Evolutionary conservation across 2,329 filamentous ascomycete species (phyloP), one percentile per base, ranked within the genome.

Genomic region (Thermoascus crustaceus): DNA sequence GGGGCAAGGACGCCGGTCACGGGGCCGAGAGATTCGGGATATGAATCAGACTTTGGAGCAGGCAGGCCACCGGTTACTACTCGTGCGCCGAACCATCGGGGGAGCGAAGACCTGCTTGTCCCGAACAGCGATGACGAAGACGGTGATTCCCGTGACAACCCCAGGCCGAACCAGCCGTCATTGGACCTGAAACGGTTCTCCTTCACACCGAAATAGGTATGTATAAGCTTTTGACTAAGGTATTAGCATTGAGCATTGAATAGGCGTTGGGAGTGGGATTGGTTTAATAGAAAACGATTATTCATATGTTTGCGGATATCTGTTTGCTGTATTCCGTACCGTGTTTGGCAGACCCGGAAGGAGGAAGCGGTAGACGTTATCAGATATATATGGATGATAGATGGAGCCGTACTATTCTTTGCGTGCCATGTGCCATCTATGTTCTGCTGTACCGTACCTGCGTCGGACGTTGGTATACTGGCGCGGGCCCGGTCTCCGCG

Each of bases 101-200:
- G 71, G 2, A 74, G 71, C 40, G 71, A 75, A 45, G 71, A 75
- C 44, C 47, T 66, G 23, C 65, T 75, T 13, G 50, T 72, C 24
- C 68, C 67, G 13, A 61, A 68, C 38, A 73, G 68, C 32, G 70
- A 73, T 26, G 67, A 66, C 3, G 57, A 60, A n/a, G 54, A 59
- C 9, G 53, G 53, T 7, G 52, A 52, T 11, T 37, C 32, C 8
- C 18, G 29, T 4, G 36, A 29, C 16, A 40, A 38, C n/a, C n/a
- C n/a, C 9, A 35, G 18, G 27, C 38, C 33, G 7, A 29, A 22
- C 19, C 41, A 43, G 3, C 39, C 48, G 9, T 33, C 44, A 22
- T 48, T 64, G 33, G 50, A 64, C 41, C 44, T 64, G 18, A 53
- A 57, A 39, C 52, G 48, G 24, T 65, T 63, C 44, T 55, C 55